Evolutionary conservation across 2,329 filamentous ascomycete genomes (phyloP), one percentile per base, ranked within the genome.

Genomic region (Aschersonia sp.): DNA sequence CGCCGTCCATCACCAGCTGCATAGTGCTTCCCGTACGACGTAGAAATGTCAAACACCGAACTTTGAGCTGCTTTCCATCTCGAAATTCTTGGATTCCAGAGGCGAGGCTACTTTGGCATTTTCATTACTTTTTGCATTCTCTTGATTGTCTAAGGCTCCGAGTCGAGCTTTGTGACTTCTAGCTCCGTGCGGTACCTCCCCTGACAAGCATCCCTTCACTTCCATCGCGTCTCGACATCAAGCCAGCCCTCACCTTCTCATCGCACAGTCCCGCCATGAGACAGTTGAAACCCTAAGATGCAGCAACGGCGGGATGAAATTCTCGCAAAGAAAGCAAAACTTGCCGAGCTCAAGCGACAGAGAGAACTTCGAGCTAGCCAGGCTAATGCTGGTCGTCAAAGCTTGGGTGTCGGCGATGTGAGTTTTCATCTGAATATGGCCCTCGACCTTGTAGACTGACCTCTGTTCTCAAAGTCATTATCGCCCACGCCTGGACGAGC

Each of bases 261-360:
- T 50, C 50, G 52, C 58, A 64, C 66, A 6, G 40, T 6, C n/a
- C 62, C 66, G 70, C 63, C 50, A 77, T 76, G 74, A 68, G 71
- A 65, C 59, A 65, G 58, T 61, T 58, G 58, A 62, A 56, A 60
- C 53, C 60, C 52, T 65, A 69, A 60, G 55, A 83, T 84, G 74
- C 80, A 84, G 69, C 83, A 89, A 74, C 84, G 89, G 59, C 85
- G 88, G 72, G 89, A 95, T 73, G 92, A 98, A 73, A 95, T 98
- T 57, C 73, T 92, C 58, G 89, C 89, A 56, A 98, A 98, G 72
- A 91, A 87, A 73, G 91, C 89, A 53, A 96, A 92, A 74, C 87
- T 98, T 59, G 89, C 87, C 45, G 92, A 97, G 75, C 77, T 98
- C 55, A 96, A 95, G 71, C 80, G 86, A 52, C 89, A 96, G 69